Percentiles rank a stretch among this genome's conserved stretches.
These are phyloP conservation scores for Suillus discolor DNA, from an alignment of 768 basidiomycete species.

Conservation along the genomic window DNA sequence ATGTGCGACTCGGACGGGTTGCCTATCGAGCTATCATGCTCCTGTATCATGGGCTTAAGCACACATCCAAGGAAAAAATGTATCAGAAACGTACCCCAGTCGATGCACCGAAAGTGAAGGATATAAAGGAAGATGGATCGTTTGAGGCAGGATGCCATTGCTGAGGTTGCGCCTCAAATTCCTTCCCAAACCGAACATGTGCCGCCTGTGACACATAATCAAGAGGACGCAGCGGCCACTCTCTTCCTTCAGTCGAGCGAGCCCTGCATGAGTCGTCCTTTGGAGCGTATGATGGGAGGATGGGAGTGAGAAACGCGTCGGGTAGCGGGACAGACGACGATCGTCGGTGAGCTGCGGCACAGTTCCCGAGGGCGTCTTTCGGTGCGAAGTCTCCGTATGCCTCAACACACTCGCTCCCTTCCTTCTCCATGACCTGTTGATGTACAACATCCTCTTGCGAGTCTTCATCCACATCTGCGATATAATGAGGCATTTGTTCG, in stretches of 20 bases:
- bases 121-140: neutral
- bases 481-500: neutral
- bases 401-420: neutral
- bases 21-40: neutral
- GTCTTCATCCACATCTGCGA: neutral
- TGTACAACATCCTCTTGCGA: neutral
- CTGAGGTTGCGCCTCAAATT: neutral
- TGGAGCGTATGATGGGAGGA: neutral
- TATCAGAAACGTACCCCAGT: neutral
- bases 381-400: neutral
- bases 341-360: slow-evolving; percentile 2
- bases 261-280: neutral
- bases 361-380: neutral
- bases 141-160: slow-evolving; percentile 5
- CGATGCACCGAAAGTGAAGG: neutral
- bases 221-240: slow-evolving; percentile 2
- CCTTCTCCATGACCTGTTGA: neutral
- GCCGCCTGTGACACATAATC: slow-evolving; percentile 15
- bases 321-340: slow-evolving; percentile 13
- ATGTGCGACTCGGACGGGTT: neutral
- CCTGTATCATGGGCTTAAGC: neutral
- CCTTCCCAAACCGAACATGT: slow-evolving; percentile 5
- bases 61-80: neutral
- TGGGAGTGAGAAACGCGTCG: slow-evolving; percentile 2
- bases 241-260: neutral